These are phyloP conservation scores for Trematosphaeria pertusa DNA, from an alignment of 2,329 filamentous ascomycete species.

Conservation along the genomic window DNA sequence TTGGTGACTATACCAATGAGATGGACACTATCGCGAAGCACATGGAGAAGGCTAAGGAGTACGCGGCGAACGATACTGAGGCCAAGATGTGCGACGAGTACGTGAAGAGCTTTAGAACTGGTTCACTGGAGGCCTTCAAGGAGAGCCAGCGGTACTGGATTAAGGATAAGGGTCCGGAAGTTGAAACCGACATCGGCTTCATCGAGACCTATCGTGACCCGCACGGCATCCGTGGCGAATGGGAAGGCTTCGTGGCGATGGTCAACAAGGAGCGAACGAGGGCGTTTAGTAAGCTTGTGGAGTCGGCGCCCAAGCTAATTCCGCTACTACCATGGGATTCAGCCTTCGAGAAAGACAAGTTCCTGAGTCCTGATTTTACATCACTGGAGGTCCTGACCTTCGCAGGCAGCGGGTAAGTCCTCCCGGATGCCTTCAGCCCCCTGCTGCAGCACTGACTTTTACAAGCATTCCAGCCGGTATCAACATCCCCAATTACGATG, in stretches of 20 bases:
- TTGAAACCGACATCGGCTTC: constrained; percentile 62
- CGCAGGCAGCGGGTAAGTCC: constrained; percentile 60
- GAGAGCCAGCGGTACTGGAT: constrained; percentile 62
- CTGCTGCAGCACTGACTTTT: constrained; percentile 5
- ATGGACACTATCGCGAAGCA: constrained; percentile 56
- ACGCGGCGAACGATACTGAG: constrained; percentile 55
- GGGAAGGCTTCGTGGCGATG: constrained; percentile 62
- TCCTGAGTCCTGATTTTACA: constrained; percentile 94
- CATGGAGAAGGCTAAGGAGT: constrained; percentile 55
- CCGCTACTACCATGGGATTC: constrained; percentile 86
- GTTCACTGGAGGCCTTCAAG: constrained; percentile 58
- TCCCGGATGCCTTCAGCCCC: not conserved
- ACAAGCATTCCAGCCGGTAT: constrained; percentile 64
- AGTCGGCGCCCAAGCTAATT: constrained; percentile 81
- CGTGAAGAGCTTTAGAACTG: constrained; percentile 58
- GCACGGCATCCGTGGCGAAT: constrained; percentile 61
- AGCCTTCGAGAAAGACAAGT: constrained; percentile 96
- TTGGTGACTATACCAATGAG: constrained; percentile 55
- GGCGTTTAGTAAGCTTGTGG: constrained; percentile 85
- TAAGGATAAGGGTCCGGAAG: constrained; percentile 58
- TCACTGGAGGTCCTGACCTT: constrained; percentile 91
- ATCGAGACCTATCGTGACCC: constrained; percentile 64
- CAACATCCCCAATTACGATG: constrained; percentile 65
- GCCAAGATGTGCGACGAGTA: constrained; percentile 56
- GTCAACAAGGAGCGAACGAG: constrained; percentile 91